Base-by-base conservation (phyloP, 139 green algal genomes). In the Volvox reticuliferus region DNA sequence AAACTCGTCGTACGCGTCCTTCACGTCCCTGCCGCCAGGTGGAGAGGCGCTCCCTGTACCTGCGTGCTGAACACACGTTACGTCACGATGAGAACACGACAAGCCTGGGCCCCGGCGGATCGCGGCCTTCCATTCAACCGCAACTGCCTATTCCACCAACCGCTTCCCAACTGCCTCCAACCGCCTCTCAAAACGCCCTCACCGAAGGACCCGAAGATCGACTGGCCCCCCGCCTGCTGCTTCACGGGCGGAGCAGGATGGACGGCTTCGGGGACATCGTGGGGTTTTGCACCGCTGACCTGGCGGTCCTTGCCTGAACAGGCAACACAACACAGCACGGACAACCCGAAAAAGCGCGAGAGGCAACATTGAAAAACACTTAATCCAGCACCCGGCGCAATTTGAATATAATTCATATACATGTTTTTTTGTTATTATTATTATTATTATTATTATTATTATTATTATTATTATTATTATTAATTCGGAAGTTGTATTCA, bases 281-380 rank as follows among this genome's bases (percentile, higher is more conserved):
- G 84, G 62, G 84, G 84, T 69, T 82, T n/a, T 14, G 84, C 76
- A n/a, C 90, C 90, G 12, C 35, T 90, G n/a, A 88, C 75, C 21
- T 88, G 84, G 14, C 87, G 87, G 76, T 90, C 88, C 83, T 88
- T 87, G 90, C 90, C 90, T 93, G 90, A 32, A 5, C 17, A 73
- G 44, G 44, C 44, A 55, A 55, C 44, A 55, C 44, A 55, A 9
- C 44, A 55, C 44, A 55, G 44, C 44, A 55, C 5, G 12, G 77
- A n/a, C n/a, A n/a, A n/a, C n/a, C n/a, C n/a, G n/a, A n/a, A n/a
- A n/a, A n/a, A n/a, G n/a, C n/a, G n/a, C n/a, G n/a, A n/a, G n/a
- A n/a, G n/a, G n/a, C n/a, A n/a, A n/a, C n/a, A n/a, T n/a, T n/a
- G n/a, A n/a, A n/a, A n/a, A n/a, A n/a, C n/a, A n/a, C n/a, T n/a